Evolutionary conservation across 139 green algal species (phyloP), one percentile per base, ranked within the genome.

Genomic region (Ulvella scutata): DNA sequence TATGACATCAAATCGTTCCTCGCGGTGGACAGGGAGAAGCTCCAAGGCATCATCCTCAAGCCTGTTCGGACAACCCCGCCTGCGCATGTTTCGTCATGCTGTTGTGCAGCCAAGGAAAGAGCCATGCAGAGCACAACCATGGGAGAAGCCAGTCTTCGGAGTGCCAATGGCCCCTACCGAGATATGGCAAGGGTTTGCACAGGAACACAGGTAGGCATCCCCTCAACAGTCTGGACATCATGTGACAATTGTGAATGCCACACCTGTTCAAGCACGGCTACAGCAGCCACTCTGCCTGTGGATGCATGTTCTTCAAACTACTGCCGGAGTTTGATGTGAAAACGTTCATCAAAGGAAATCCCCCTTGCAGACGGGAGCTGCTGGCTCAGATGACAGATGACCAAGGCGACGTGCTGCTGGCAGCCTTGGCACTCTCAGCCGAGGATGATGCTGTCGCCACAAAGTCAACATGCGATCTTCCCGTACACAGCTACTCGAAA

Each of bases 371-470:
- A 26, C n/a, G 33, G 51, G 4, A 67, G 9, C 51, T 67, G 31
- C n/a, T 67, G 51, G 51, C 51, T 29, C n/a, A 67, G 51, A 9
- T 67, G 51, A 67, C 51, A 23, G 28, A 28, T 59, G 76, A 61
- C 3, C 33, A 23, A 21, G 61, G 73, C 40, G 78, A 82, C 37
- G 40, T 78, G 6, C 73, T 78, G 17, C 35, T 78, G 39, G 78
- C 78, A 26, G 78, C 67, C 7, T 73, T 82, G 74, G 29, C 75
- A 17, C 2, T 82, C 3, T 61, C 73, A 3, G 34, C 38, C 7
- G 78, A 82, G 61, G 78, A 82, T 35, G 78, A 82, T 37, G 78
- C 78, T 29, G 67, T 75, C 37, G 76, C 77, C 35, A 76, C 73
- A 2, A 43, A 75, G 13, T 78, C 78, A 20, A 75, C 77, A 67